These are phyloP conservation scores for Citrullus colocynthis DNA, from an alignment of 306 rosid species.

Conservation along the genomic window DNA sequence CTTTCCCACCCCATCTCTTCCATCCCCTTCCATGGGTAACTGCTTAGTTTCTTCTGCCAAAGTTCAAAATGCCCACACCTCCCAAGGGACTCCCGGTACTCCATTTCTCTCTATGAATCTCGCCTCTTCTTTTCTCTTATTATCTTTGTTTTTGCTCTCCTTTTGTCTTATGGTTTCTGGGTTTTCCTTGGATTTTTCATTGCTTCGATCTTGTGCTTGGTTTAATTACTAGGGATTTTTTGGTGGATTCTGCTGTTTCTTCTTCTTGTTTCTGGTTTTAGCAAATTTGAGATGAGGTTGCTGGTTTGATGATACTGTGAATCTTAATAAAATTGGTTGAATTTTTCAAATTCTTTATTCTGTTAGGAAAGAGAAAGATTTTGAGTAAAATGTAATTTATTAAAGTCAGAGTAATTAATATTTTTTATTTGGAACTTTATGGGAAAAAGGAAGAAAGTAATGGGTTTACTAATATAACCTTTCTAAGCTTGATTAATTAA, in stretches of 20 bases:
- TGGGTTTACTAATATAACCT: neutral
- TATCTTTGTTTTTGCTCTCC: neutral
- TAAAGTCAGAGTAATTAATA: too few species aligned
- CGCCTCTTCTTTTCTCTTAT: neutral
- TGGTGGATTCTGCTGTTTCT: neutral
- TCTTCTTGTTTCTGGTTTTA: neutral
- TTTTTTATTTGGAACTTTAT: neutral
- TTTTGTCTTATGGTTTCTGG: neutral
- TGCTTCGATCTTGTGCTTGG: neutral
- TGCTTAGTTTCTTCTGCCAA: slow-evolving; percentile 74
- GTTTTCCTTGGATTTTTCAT: neutral
- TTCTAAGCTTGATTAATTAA: neutral
- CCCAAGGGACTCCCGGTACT: slow-evolving; percentile 49
- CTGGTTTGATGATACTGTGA: neutral
- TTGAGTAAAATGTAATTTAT: neutral
- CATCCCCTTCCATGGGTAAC: slow-evolving; percentile 43
- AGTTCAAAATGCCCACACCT: slow-evolving; percentile 49
- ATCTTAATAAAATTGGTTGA: neutral
- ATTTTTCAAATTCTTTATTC: neutral
- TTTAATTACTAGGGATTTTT: neutral
- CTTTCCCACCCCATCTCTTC: neutral
- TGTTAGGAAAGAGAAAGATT: neutral
- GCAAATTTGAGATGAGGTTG: neutral
- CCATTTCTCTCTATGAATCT: neutral
- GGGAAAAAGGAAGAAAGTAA: neutral